Percentiles rank a stretch among this genome's conserved stretches.
These are phyloP conservation scores for Lentinula novae-zelandiae DNA, from an alignment of 1,284 basidiomycete genomes.

Conservation along the genomic window DNA sequence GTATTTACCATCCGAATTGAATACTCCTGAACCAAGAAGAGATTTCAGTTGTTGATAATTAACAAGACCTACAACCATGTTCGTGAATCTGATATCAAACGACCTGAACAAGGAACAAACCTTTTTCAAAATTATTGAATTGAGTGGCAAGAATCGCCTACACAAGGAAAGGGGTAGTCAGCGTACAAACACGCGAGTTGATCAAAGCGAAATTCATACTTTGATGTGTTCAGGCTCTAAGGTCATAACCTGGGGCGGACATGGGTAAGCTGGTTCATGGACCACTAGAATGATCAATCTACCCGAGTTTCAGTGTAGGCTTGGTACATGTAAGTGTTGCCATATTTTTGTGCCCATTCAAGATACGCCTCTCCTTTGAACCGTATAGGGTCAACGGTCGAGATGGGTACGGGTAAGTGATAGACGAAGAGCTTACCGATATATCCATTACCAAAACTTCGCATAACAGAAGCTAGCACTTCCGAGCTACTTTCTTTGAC, in stretches of 20 bases:
- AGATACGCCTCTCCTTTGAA: not conserved
- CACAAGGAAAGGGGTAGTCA: not conserved
- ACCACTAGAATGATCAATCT: not conserved
- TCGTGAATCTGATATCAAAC: not conserved
- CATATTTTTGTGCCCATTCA: constrained; percentile 13
- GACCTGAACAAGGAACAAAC: constrained; percentile 17
- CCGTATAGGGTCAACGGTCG: not conserved
- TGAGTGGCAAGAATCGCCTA: constrained; percentile 32
- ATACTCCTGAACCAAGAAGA: constrained; percentile 41
- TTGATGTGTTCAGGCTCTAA: constrained; percentile 16
- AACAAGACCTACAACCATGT: constrained; percentile 2
- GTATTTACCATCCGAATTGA: constrained; percentile 33
- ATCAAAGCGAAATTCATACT: not conserved
- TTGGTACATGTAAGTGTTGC: constrained; percentile 3
- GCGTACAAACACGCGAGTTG: not conserved
- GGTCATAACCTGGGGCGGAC: constrained; percentile 12
- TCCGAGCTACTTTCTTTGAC: constrained; percentile 3
- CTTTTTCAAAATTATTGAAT: constrained; percentile 42
- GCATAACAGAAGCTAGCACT: not conserved
- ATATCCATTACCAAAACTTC: constrained; percentile 6
- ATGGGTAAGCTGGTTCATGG: not conserved
- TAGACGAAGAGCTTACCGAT: constrained; percentile 1
- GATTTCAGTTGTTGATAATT: constrained; percentile 23
- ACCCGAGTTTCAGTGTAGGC: constrained; percentile 13
- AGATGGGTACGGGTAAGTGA: not conserved